A percentile compares a stretch with the other conserved stretches of the same genome.
Conservation (phyloP, 306 rosid genomes). For the Medicago arabica region DNA sequence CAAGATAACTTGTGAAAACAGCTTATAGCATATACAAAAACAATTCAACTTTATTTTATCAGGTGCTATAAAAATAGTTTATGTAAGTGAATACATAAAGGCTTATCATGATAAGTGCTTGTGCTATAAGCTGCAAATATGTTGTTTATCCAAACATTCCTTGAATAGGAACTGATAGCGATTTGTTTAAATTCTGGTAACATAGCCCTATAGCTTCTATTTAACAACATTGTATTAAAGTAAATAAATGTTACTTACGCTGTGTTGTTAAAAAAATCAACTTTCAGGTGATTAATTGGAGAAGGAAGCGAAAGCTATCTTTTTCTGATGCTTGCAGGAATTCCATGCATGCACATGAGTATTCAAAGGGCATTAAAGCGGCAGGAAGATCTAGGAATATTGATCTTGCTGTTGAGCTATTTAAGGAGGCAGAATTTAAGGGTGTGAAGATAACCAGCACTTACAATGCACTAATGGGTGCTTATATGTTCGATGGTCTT, state of each 20-base stretch:
- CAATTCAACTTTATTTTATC: too few species aligned
- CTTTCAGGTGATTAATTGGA: conserved; percentile 75
- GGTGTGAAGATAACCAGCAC: conserved; percentile 57
- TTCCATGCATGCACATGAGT: conserved; percentile 58
- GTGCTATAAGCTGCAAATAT: too few species aligned
- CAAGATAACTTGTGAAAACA: too few species aligned
- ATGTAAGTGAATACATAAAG: too few species aligned
- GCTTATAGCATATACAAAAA: too few species aligned
- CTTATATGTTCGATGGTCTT: conserved; percentile 68
- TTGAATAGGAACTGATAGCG: background rate
- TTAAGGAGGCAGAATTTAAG: conserved; percentile 62
- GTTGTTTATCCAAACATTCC: too few species aligned
- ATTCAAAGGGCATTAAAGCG: conserved; percentile 62
- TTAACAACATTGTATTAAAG: background rate
- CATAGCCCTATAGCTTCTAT: background rate
- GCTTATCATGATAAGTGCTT: too few species aligned
- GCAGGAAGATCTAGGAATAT: conserved; percentile 68
- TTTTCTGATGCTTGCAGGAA: background rate
- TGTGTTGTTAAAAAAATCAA: conserved; percentile 9
- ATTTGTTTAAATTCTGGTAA: background rate
- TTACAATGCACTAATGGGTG: conserved; percentile 81
- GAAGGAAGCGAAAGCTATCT: conserved; percentile 51
- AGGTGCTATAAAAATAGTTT: too few species aligned
- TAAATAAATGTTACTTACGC: background rate
- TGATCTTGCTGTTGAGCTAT: conserved; percentile 63